phyloP scores from a whole-genome alignment of 1,284 basidiomycete genomes.

The Cutaneotrichosporon sp. region DNA sequence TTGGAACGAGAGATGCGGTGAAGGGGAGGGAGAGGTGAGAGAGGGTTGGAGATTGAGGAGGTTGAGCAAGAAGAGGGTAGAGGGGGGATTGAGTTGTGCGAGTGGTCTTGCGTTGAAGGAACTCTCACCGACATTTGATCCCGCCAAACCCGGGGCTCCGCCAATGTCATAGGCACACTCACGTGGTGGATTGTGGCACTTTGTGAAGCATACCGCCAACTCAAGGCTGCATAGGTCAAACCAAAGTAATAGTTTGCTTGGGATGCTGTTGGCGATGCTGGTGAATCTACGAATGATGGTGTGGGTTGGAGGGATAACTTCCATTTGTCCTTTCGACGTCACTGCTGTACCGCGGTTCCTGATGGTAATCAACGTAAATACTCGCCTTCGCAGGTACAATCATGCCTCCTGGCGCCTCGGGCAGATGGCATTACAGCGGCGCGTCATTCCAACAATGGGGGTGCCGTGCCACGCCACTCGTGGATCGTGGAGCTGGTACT shows the following conservation, averaged over 20 bases:
- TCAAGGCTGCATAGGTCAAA: neutral
- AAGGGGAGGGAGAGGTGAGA: neutral
- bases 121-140: neutral
- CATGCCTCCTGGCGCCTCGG: neutral
- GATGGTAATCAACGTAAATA: neutral
- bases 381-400: neutral
- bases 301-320: neutral
- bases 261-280: neutral
- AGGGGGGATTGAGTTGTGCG: neutral
- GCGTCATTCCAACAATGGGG: neutral
- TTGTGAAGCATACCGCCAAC: neutral
- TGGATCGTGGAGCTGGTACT: no score
- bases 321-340: neutral
- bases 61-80: neutral
- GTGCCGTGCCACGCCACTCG: no score
- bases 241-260: neutral
- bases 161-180: slow-evolving; percentile 3
- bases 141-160: slow-evolving; percentile 15
- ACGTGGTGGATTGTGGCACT: slow-evolving; percentile 13
- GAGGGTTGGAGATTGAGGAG: neutral
- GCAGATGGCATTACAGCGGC: neutral
- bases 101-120: slow-evolving; percentile 1
- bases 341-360: neutral
- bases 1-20: slow-evolving; percentile 5
- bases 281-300: neutral